Evolutionary conservation across 2,329 filamentous ascomycete species (phyloP), one percentile per base, ranked within the genome.

Genomic region (Monilinia fructigena): DNA sequence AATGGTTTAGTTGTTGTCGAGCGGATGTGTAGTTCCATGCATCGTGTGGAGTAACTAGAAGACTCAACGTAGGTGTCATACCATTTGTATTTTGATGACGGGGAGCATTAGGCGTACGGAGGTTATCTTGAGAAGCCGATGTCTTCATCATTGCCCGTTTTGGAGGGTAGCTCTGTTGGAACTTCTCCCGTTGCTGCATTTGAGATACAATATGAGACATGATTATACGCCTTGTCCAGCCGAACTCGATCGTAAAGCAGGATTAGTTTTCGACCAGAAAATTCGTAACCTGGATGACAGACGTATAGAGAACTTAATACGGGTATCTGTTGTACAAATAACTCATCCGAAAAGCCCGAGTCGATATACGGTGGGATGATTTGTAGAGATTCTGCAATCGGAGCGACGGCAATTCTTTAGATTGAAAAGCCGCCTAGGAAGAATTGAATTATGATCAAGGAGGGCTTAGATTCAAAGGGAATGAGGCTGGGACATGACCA

Each of bases 11-110:
- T n/a, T 64, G 64, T 47, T 67, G 68, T 67, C 66, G 64, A 26
- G 65, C 63, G 4, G 68, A 68, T 23, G 54, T 68, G 56, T 68
- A 69, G 20, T 71, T 68, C 68, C 70, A 72, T 20, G 67, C 68
- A 52, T 40, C 67, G 12, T 71, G 67, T 40, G 63, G 56, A 23
- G 72, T 66, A n/a, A 61, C 64, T 1, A 68, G 63, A 18, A 72
- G 40, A 54, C 66, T 72, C 48, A 72, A 55, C 2, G 64, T 50
- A 16, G 64, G 64, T 47, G 58, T 48, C 20, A 35, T 8, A 16
- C 50, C 42, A 63, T 63, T 66, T 38, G 26, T 38, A 20, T 66
- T 63, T 18, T 38, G 58, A 62, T 26, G 48, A 54, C 56, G 56
- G 53, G 48, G 48, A 35, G 38, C 14, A 20, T 11, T 20, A 48